Percentiles rank a stretch among this genome's conserved stretches.
These are phyloP conservation scores for Periglandula ipomoeae DNA, from an alignment of 2,329 filamentous ascomycete genomes.

Conservation along the genomic window DNA sequence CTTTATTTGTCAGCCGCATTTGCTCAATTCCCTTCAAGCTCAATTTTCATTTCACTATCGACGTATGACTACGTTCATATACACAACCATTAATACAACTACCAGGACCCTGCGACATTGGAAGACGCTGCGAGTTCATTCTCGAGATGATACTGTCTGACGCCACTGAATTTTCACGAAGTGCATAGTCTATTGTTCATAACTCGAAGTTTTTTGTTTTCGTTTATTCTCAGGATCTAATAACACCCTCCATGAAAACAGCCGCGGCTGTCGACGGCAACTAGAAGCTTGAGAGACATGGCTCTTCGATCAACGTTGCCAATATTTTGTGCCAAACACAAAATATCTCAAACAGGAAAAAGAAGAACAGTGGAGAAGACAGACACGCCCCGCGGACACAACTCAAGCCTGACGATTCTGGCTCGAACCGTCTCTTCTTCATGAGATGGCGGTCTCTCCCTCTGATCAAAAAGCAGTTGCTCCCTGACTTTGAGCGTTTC, in stretches of 20 bases:
- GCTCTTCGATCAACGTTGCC: neutral
- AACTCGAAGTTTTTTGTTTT: neutral
- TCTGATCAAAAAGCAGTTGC: neutral
- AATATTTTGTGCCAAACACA: neutral
- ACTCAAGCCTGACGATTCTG: neutral
- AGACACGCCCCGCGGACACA: neutral
- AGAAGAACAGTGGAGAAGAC: neutral
- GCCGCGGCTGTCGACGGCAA: neutral
- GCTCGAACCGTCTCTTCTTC: neutral
- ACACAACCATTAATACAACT: neutral
- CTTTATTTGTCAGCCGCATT: neutral
- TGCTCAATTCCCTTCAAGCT: neutral
- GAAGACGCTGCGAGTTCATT: neutral
- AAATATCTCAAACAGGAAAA: neutral
- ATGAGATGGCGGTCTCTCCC: neutral
- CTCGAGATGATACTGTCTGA: neutral
- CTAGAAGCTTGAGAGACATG: neutral
- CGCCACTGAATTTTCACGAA: neutral
- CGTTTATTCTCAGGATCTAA: neutral
- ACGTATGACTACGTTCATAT: neutral
- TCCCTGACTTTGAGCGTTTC: neutral
- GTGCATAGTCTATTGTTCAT: neutral
- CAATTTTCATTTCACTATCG: neutral
- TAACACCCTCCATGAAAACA: neutral
- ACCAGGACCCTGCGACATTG: neutral